Conservation (phyloP, 768 basidiomycete genomes). For the Boletus rufocinnamomeus region DNA sequence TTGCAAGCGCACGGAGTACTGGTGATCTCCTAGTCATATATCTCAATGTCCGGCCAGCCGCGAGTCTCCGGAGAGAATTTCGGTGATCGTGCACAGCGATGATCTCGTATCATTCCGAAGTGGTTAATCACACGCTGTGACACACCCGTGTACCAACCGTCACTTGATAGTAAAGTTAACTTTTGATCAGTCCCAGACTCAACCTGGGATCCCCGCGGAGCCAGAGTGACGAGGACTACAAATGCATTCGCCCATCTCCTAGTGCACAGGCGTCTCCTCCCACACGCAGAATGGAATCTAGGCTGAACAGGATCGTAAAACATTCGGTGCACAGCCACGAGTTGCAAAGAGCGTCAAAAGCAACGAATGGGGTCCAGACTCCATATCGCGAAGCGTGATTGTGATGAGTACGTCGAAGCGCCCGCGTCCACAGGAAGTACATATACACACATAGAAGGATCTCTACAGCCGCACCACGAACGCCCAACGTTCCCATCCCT, state of each 20-base stretch:
- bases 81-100: neutral
- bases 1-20: too few species aligned
- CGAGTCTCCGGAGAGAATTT: neutral
- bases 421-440: slow-evolving; percentile 20
- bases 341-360: neutral
- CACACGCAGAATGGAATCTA: neutral
- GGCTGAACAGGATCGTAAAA: neutral
- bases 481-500: slow-evolving; percentile 8
- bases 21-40: too few species aligned
- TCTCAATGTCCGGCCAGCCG: neutral
- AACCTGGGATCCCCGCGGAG: neutral
- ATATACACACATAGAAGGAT: slow-evolving; percentile 1
- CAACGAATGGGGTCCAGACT: neutral
- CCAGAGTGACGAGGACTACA: neutral
- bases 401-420: slow-evolving; percentile 8
- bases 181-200: neutral
- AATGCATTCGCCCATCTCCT: neutral
- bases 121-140: neutral
- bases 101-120: neutral
- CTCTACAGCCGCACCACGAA: slow-evolving; percentile 15
- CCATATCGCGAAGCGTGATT: neutral
- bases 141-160: neutral
- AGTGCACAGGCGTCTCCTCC: neutral
- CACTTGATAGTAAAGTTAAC: neutral
- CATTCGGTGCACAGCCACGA: neutral